Evolutionary conservation across 2,329 filamentous ascomycete genomes (phyloP).

Genomic region (Truncatella angustata): DNA sequence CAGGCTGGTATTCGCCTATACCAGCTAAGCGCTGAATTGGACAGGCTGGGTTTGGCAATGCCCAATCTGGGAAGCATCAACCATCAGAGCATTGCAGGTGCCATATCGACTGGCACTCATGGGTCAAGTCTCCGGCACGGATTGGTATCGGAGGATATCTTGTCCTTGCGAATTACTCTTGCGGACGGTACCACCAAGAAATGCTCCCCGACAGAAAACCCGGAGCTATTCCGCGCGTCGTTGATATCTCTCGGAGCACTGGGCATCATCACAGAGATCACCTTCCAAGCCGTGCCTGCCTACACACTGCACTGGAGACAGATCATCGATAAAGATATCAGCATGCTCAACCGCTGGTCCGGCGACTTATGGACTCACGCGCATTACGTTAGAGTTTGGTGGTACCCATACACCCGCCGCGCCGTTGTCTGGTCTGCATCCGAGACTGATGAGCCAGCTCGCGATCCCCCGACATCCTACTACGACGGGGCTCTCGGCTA

Average conservation of each 20-base stretch:
- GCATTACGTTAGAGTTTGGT: conserved; percentile 95
- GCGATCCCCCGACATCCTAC: conserved; percentile 65
- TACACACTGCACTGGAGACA: conserved; percentile 89
- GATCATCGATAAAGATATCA: conserved; percentile 67
- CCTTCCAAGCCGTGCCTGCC: conserved; percentile 74
- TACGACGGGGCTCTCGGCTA: conserved; percentile 83
- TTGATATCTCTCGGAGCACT: conserved; percentile 85
- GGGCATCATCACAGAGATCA: conserved; percentile 87
- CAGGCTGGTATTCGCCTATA: conserved; percentile 86
- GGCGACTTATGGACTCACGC: conserved; percentile 74
- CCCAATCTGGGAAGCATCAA: conserved; percentile 94
- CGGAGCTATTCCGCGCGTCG: conserved; percentile 82
- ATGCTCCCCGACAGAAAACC: conserved; percentile 68
- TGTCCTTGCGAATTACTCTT: conserved; percentile 75
- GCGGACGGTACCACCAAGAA: conserved; percentile 72
- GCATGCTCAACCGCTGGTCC: conserved; percentile 71
- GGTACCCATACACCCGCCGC: conserved; percentile 88
- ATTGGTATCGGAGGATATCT: conserved; percentile 75
- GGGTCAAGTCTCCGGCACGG: conserved; percentile 84
- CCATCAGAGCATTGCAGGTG: conserved; percentile 87
- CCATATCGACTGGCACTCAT: conserved; percentile 90
- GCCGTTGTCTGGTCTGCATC: conserved; percentile 90
- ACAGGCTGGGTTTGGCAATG: conserved; percentile 75
- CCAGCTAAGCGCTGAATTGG: conserved; percentile 71
- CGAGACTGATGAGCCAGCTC: conserved; percentile 63